Percentiles rank a stretch among this genome's conserved stretches.
Evolutionary conservation across 2,329 filamentous ascomycete species (phyloP).

Genomic region (Ilyonectria destructans): DNA sequence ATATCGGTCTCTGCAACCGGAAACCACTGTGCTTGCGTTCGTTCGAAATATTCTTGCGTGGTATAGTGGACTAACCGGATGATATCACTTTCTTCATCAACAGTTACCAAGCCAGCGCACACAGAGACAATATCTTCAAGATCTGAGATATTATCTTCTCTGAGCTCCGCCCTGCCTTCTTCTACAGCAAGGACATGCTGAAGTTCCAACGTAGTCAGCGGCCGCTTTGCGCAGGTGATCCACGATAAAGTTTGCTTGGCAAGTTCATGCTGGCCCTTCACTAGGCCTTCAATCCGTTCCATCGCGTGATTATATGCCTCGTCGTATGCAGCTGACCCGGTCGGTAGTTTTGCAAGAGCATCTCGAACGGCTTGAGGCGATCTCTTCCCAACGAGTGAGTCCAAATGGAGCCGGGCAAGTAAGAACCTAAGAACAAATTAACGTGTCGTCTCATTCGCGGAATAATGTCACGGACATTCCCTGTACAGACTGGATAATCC

Average conservation of each 20-base stretch:
- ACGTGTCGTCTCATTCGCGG: not conserved
- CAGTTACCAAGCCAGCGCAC: constrained; percentile 60
- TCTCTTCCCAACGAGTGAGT: not conserved
- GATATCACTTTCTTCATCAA: constrained; percentile 57
- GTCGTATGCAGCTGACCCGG: constrained; percentile 53
- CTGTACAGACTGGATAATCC: constrained; percentile 8
- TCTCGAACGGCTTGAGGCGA: constrained; percentile 53
- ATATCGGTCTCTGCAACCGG: constrained; percentile 50
- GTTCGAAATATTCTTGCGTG: constrained; percentile 62
- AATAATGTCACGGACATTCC: constrained; percentile 14
- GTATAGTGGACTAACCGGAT: constrained; percentile 64
- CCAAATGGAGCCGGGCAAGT: not conserved
- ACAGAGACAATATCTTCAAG: constrained; percentile 54
- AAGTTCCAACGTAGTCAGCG: constrained; percentile 55
- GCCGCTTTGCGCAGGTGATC: constrained; percentile 57
- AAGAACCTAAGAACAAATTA: not conserved
- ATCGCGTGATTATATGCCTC: constrained; percentile 60
- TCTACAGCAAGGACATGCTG: constrained; percentile 61
- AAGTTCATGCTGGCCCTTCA: constrained; percentile 48
- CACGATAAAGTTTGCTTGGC: constrained; percentile 59
- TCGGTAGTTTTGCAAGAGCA: constrained; percentile 52
- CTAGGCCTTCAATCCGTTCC: constrained; percentile 59
- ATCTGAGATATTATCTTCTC: constrained; percentile 54
- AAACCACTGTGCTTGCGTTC: constrained; percentile 50
- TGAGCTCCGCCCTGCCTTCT: constrained; percentile 44